phyloP scores from a whole-genome alignment of 2,329 filamentous ascomycete genomes.

The Diaporthe batatas region DNA sequence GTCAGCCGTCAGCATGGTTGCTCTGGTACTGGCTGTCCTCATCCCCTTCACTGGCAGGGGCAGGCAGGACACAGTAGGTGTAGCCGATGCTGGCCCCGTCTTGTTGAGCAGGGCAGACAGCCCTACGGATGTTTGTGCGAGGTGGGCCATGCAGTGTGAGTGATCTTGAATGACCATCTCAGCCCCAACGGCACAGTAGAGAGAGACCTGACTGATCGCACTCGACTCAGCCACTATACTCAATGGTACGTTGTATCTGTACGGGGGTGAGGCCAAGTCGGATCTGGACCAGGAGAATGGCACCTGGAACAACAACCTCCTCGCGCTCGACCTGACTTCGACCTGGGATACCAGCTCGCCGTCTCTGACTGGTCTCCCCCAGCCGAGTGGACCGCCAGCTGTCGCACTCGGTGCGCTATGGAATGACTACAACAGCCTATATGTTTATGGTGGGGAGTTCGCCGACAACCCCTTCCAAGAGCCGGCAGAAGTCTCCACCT shows the following conservation, averaged over 20 bases:
- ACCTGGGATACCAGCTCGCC: conserved; percentile 79
- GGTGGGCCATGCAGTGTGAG: conserved; percentile 75
- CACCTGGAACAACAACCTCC: conserved; percentile 83
- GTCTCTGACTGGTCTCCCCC: conserved; percentile 69
- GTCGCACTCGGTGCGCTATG: conserved; percentile 82
- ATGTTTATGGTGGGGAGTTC: conserved; percentile 81
- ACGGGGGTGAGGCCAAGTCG: conserved; percentile 76
- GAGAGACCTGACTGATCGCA: neutral
- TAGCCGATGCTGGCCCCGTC: conserved; percentile 64
- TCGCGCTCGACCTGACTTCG: conserved; percentile 78
- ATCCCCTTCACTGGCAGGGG: conserved; percentile 62
- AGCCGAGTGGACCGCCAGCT: conserved; percentile 70
- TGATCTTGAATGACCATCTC: conserved; percentile 1
- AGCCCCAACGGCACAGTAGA: too few species aligned
- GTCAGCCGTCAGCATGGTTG: conserved; percentile 62
- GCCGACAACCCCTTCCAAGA: conserved; percentile 71
- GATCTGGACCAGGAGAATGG: conserved; percentile 69
- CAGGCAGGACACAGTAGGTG: conserved; percentile 55
- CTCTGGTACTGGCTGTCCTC: conserved; percentile 63
- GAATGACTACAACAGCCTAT: conserved; percentile 78
- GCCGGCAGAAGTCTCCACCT: conserved; percentile 73
- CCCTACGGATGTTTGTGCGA: conserved; percentile 69
- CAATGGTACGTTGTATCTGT: conserved; percentile 82
- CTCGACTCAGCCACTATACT: conserved; percentile 69
- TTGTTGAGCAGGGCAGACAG: conserved; percentile 57